Percentiles rank a stretch among this genome's conserved stretches.
phyloP scores from a whole-genome alignment of 345 rosid species.

The Cardamine resedifolia region DNA sequence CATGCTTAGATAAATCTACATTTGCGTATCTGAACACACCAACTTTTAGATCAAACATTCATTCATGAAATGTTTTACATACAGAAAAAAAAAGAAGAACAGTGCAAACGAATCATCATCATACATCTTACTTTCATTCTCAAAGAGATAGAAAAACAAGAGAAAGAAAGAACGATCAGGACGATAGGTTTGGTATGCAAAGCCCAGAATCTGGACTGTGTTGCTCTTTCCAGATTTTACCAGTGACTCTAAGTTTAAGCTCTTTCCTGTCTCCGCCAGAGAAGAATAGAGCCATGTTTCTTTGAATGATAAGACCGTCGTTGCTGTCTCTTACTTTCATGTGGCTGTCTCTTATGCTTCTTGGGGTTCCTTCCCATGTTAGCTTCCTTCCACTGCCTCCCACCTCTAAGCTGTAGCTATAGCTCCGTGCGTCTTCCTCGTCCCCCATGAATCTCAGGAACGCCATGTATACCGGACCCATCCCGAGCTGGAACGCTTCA shows the following conservation, averaged over 20 bases:
- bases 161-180: conserved; percentile 40
- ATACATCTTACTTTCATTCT: conserved; percentile 35
- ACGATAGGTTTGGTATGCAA: conserved; percentile 79
- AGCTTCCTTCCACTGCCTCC: conserved; percentile 93
- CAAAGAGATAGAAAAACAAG: background rate
- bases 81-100: too few relatives aligned
- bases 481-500: conserved; percentile 95
- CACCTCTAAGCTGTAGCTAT: conserved; percentile 90
- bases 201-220: conserved; percentile 78
- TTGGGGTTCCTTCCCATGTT: conserved; percentile 95
- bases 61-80: too few relatives aligned
- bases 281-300: conserved; percentile 96
- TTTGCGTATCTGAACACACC: too few relatives aligned
- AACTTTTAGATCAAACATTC: too few relatives aligned
- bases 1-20: too few relatives aligned
- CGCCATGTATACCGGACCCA: conserved; percentile 99
- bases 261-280: conserved; percentile 97
- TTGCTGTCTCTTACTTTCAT: conserved; percentile 94
- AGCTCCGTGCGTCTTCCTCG: conserved; percentile 81
- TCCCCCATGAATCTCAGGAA: conserved; percentile 98
- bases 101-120: too few relatives aligned
- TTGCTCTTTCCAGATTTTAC: conserved; percentile 97
- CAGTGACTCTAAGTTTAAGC: conserved; percentile 85
- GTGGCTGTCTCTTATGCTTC: conserved; percentile 90
- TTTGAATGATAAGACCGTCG: conserved; percentile 87